phyloP scores from a whole-genome alignment of 2,329 filamentous ascomycete genomes.

The Colletotrichum sp. region DNA sequence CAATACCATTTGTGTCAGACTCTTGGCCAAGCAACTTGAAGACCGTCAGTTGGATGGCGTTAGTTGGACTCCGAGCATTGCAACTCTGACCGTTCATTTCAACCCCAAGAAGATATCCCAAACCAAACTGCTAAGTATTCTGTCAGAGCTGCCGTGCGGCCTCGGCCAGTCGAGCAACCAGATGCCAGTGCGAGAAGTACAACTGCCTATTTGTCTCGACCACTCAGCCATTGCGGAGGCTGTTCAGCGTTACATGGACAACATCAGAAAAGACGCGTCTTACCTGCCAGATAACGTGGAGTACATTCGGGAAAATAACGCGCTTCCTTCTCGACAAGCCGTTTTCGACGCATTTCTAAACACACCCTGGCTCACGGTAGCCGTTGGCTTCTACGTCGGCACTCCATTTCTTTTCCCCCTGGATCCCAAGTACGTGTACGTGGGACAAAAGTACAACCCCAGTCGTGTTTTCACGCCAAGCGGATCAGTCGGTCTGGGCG shows the following conservation, averaged over 20 bases:
- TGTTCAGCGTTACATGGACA: slow-evolving; percentile 62
- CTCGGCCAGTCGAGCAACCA: not conserved
- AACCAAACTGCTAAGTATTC: not conserved
- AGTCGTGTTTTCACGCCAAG: slow-evolving; percentile 38
- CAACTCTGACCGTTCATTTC: not conserved
- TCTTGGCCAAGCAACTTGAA: not conserved
- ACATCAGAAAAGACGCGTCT: slow-evolving; percentile 61
- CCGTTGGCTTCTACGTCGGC: slow-evolving; percentile 38
- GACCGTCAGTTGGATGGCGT: not conserved
- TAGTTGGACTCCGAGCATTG: not conserved
- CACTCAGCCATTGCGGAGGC: slow-evolving; percentile 45
- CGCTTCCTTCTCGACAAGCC: slow-evolving; percentile 31
- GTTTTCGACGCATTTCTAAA: slow-evolving; percentile 37
- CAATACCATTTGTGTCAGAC: not conserved
- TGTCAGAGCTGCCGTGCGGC: not conserved
- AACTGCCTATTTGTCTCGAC: slow-evolving; percentile 34
- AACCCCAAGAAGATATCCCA: not conserved
- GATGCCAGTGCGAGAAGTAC: slow-evolving; percentile 24
- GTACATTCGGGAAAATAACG: slow-evolving; percentile 47
- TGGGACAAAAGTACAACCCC: slow-evolving; percentile 36
- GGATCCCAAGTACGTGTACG: slow-evolving; percentile 26
- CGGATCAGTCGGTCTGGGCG: slow-evolving; percentile 41
- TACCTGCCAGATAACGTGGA: slow-evolving; percentile 66
- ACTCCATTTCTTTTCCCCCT: slow-evolving; percentile 35
- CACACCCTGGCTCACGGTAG: slow-evolving; percentile 33